A percentile compares a stretch with the other conserved stretches of the same genome.
These are phyloP conservation scores for Aspergillus haitiensis DNA, from an alignment of 495 filamentous ascomycete genomes.

Conservation along the genomic window DNA sequence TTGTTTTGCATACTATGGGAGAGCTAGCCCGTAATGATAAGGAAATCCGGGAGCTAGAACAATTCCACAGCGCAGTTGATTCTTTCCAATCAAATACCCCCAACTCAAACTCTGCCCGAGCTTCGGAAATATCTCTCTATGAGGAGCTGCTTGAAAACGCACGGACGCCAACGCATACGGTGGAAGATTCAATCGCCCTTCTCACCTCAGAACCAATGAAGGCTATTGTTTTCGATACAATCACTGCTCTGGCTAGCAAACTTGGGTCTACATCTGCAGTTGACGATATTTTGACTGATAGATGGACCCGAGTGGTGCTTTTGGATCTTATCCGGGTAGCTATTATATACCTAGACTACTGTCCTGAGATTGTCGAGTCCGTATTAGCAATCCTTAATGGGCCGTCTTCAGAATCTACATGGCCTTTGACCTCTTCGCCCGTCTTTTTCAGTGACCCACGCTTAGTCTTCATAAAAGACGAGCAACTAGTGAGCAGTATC, in stretches of 20 bases:
- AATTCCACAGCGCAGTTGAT: conserved; percentile 61
- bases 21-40: conserved; percentile 57
- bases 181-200: conserved; percentile 48
- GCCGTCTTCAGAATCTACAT: conserved; percentile 28
- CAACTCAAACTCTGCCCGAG: conserved; percentile 26
- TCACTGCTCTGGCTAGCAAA: conserved; percentile 56
- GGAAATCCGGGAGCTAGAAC: conserved; percentile 60
- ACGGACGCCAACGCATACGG: conserved; percentile 36
- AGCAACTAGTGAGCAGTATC: conserved; percentile 53
- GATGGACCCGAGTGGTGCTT: conserved; percentile 56
- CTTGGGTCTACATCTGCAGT: conserved; percentile 39
- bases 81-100: conserved; percentile 47
- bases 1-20: conserved; percentile 69
- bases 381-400: conserved; percentile 59
- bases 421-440: conserved; percentile 33
- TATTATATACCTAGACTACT: conserved; percentile 61
- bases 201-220: conserved; percentile 55
- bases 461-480: conserved; percentile 54
- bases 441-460: conserved; percentile 49
- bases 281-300: conserved; percentile 40
- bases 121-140: conserved; percentile 46
- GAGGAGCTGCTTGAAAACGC: conserved; percentile 54
- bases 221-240: conserved; percentile 60
- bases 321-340: conserved; percentile 64
- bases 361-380: conserved; percentile 61